Evolutionary conservation across 2,329 filamentous ascomycete genomes (phyloP), one percentile per base, ranked within the genome.

Genomic region (Colletotrichum sp.): DNA sequence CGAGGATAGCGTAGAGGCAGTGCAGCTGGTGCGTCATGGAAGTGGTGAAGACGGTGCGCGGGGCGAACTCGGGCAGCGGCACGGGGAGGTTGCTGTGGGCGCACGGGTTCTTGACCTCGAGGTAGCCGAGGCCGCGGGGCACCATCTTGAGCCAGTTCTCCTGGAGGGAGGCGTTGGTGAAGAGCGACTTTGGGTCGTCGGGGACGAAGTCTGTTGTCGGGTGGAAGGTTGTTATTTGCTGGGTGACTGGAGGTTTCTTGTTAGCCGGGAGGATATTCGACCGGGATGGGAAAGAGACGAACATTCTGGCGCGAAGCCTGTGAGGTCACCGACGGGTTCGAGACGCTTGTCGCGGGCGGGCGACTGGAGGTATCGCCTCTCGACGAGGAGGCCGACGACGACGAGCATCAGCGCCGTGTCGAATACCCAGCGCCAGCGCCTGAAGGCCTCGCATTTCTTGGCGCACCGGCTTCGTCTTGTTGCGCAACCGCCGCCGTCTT

Each of bases 1-100:
- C 79, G 19, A 83, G 81, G 60, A 88, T 86, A 39, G 84, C 80
- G 77, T 84, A 44, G 39, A 87, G 80, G 75, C 86, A 87, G 77
- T 87, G 85, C 4, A 87, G 81, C 78, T 87, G 86, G 74, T 87
- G 86, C 5, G 86, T 87, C 77, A 87, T 82, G 3, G 84, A 85
- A 1, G 86, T 86, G 3, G 86, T 87, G 78, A 84, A 87, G 64
- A 85, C 82, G 57, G 84, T 85, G 52, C 82, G 80, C 19, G 81
- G 78, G 5, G 80, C 78, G 72, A 81, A 86, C 22, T 78, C 79
- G 19, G 81, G 60, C 9, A 87, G 79, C 19, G 79, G 82, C 8
- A 79, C 81, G 4, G 85, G 85, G 13, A 87, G 81, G 78, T 85
- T 83, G 57, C 85, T 79, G 79, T 84, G 83, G 15, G 78, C 75